Evolutionary conservation across 768 basidiomycete genomes (phyloP).

Genomic region (Tulasnella calospora): DNA sequence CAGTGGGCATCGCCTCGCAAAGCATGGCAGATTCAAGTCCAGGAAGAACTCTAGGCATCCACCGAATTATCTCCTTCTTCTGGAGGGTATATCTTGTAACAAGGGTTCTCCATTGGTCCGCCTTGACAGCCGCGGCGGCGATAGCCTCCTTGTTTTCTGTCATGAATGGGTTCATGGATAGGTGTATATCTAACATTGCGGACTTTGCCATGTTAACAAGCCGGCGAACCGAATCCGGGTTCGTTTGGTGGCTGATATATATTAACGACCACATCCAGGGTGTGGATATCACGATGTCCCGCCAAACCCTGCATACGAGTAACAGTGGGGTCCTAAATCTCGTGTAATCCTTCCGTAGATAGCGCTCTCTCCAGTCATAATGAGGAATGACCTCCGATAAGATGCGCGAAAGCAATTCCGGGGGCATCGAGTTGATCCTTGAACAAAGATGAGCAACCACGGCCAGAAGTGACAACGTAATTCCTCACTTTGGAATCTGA

Average conservation of each 20-base stretch:
- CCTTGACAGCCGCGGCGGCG: neutral
- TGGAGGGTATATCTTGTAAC: neutral
- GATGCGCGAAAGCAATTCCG: neutral
- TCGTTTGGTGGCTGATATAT: neutral
- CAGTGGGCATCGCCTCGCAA: neutral
- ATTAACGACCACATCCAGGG: neutral
- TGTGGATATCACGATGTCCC: neutral
- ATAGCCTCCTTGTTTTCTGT: too few relatives aligned
- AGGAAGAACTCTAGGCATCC: neutral
- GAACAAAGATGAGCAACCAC: neutral
- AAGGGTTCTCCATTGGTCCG: neutral
- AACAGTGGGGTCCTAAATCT: neutral
- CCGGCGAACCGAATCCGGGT: neutral
- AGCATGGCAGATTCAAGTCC: neutral
- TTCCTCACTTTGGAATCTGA: neutral
- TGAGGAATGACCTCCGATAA: neutral
- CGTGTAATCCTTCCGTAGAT: too few relatives aligned
- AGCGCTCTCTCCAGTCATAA: neutral
- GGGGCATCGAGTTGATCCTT: neutral
- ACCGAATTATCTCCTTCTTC: too few relatives aligned
- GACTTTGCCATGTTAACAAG: neutral
- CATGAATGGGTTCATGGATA: too few relatives aligned
- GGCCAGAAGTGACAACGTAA: neutral
- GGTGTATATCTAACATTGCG: neutral
- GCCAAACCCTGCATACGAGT: neutral